These are phyloP conservation scores for Penicillium crystallinum DNA, from an alignment of 495 filamentous ascomycete genomes.

Conservation along the genomic window DNA sequence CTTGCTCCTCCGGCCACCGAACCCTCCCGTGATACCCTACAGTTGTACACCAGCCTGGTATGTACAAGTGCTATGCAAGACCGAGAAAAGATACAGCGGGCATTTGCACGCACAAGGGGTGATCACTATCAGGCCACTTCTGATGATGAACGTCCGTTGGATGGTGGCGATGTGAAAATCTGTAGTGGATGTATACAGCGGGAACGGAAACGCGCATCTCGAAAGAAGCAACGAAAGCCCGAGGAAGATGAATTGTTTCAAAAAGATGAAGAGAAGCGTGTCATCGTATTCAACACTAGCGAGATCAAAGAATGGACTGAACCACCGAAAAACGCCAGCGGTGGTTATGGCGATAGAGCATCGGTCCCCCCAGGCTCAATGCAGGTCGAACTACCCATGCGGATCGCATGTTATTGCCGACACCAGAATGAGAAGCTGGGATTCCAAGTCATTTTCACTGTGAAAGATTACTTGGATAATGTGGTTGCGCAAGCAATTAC, in stretches of 20 bases:
- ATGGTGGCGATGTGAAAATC: constrained; percentile 81
- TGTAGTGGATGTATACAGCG: constrained; percentile 77
- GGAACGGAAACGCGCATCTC: constrained; percentile 78
- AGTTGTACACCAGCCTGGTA: constrained; percentile 74
- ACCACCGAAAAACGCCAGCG: constrained; percentile 38
- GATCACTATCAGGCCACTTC: constrained; percentile 32
- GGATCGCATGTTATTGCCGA: constrained; percentile 95
- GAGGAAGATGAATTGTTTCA: constrained; percentile 80
- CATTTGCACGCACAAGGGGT: constrained; percentile 60
- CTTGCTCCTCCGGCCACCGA: constrained; percentile 60
- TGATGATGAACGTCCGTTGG: constrained; percentile 65
- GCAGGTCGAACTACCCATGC: constrained; percentile 80
- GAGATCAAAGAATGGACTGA: constrained; percentile 83
- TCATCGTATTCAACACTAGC: constrained; percentile 90
- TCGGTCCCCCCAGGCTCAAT: constrained; percentile 55
- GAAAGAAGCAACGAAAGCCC: constrained; percentile 84
- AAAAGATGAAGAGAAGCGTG: constrained; percentile 67
- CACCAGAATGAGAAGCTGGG: constrained; percentile 89
- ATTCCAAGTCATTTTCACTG: constrained; percentile 89
- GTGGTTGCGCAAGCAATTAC: constrained; percentile 82
- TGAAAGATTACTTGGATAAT: constrained; percentile 71
- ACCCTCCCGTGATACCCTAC: constrained; percentile 65
- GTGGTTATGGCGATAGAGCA: constrained; percentile 28
- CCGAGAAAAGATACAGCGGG: constrained; percentile 52
- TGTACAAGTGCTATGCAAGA: constrained; percentile 92